These are phyloP conservation scores for Sporothrix protearum DNA, from an alignment of 2,329 filamentous ascomycete species.

Conservation along the genomic window DNA sequence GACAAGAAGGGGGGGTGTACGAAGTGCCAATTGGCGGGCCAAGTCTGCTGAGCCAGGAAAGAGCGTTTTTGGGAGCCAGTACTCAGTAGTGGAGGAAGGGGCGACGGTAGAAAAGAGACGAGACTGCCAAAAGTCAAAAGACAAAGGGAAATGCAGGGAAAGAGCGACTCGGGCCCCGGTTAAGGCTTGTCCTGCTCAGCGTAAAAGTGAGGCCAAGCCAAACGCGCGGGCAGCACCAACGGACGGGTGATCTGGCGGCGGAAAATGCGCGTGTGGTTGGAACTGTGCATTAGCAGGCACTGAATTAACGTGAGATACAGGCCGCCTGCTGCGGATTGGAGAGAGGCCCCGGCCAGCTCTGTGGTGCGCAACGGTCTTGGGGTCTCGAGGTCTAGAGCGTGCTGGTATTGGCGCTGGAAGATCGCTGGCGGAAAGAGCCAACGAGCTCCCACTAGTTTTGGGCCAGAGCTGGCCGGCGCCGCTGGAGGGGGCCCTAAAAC, in stretches of 20 bases:
- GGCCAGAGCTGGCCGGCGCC: slow-evolving; percentile 12
- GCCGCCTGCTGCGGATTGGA: background rate
- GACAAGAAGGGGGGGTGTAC: slow-evolving; percentile 13
- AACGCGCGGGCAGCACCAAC: background rate
- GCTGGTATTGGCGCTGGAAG: background rate
- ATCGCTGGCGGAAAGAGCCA: slow-evolving; percentile 16
- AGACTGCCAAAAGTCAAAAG: background rate
- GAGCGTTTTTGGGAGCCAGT: background rate
- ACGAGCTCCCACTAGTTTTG: background rate
- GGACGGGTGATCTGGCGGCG: slow-evolving; percentile 1
- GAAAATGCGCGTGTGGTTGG: slow-evolving; percentile 2
- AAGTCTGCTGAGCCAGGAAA: slow-evolving; percentile 12
- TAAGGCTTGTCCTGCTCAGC: background rate
- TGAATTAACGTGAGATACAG: background rate
- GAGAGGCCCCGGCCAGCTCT: background rate
- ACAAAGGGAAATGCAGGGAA: background rate
- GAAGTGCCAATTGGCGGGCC: slow-evolving; percentile 14
- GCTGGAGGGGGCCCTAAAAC: background rate
- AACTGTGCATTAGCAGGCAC: background rate
- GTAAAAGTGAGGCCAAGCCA: background rate
- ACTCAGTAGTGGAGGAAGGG: background rate
- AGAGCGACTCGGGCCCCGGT: background rate
- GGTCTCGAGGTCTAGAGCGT: slow-evolving; percentile 13
- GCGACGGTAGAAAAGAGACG: background rate
- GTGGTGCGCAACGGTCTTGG: slow-evolving; percentile 7